These are phyloP conservation scores for Pleoardoris graminearum DNA, from an alignment of 2,329 filamentous ascomycete genomes.

Conservation along the genomic window DNA sequence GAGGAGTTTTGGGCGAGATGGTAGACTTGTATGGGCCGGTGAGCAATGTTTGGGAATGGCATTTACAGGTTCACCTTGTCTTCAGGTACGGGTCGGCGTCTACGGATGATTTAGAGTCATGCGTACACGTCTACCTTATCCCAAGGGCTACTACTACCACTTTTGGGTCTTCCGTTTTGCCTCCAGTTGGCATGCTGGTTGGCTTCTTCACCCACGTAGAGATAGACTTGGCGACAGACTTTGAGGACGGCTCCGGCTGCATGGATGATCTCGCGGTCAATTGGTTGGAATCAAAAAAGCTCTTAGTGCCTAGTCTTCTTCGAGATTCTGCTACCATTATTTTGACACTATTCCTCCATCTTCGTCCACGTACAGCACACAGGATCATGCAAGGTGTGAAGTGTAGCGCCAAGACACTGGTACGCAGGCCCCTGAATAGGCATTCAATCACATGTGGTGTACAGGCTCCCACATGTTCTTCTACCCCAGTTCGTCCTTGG, in stretches of 20 bases:
- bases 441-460: too few relatives aligned
- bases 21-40: neutral
- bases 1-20: constrained; percentile 9
- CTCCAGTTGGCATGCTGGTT: neutral
- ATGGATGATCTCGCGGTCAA: constrained; percentile 1
- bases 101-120: constrained; percentile 5
- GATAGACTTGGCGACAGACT: constrained; percentile 1
- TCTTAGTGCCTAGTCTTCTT: neutral
- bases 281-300: neutral
- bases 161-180: neutral
- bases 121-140: constrained; percentile 1
- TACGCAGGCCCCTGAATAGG: too few relatives aligned
- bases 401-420: too few relatives aligned
- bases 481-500: too few relatives aligned
- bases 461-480: too few relatives aligned
- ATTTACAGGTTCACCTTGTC: neutral
- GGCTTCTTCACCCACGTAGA: neutral
- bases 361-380: too few relatives aligned
- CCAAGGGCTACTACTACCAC: neutral
- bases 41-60: neutral
- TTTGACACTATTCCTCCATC: too few relatives aligned
- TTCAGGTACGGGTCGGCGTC: constrained; percentile 3
- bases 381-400: too few relatives aligned
- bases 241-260: neutral
- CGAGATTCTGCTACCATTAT: too few relatives aligned